A percentile compares a stretch with the other conserved stretches of the same genome.
phyloP scores from a whole-genome alignment of 495 filamentous ascomycete species.

The Sordaria brevicollis region DNA sequence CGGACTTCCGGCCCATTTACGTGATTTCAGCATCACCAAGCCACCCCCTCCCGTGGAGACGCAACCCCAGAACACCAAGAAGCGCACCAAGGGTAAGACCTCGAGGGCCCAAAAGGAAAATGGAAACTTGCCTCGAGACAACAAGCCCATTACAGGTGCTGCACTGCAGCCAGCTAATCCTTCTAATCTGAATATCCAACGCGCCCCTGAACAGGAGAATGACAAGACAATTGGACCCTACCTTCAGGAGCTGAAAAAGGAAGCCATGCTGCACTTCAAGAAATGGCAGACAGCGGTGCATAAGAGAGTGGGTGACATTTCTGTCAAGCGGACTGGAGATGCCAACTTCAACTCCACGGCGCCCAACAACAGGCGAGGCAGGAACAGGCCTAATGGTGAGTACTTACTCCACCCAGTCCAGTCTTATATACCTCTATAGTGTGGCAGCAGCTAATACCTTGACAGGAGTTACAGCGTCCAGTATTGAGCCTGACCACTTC shows the following conservation, averaged over 20 bases:
- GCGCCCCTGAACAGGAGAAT: slow-evolving; percentile 7
- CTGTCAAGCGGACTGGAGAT: slow-evolving; percentile 17
- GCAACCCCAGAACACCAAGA: neutral
- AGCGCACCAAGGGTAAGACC: neutral
- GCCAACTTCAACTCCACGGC: slow-evolving; percentile 3
- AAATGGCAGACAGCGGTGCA: slow-evolving; percentile 32
- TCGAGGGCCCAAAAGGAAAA: slow-evolving; percentile 15
- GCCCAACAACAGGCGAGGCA: slow-evolving; percentile 3
- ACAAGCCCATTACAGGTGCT: neutral
- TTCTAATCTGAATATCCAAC: neutral
- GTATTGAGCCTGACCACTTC: slow-evolving; percentile 25
- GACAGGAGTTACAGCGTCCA: slow-evolving; percentile 19
- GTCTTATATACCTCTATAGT: neutral
- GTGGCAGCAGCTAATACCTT: slow-evolving; percentile 2
- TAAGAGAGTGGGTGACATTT: slow-evolving; percentile 32
- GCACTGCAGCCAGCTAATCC: neutral
- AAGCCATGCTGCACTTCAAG: slow-evolving; percentile 28
- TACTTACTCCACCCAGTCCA: neutral
- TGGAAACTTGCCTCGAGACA: slow-evolving; percentile 9
- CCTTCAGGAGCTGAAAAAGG: slow-evolving; percentile 34
- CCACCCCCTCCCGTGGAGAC: slow-evolving; percentile 15
- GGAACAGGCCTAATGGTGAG: slow-evolving; percentile 7
- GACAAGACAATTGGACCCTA: slow-evolving; percentile 14
- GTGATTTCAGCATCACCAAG: slow-evolving; percentile 18
- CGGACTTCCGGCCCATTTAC: slow-evolving; percentile 20